Evolutionary conservation across 805 yeast genomes (phyloP).

Genomic region (Cyberlindnera mycetangii): DNA sequence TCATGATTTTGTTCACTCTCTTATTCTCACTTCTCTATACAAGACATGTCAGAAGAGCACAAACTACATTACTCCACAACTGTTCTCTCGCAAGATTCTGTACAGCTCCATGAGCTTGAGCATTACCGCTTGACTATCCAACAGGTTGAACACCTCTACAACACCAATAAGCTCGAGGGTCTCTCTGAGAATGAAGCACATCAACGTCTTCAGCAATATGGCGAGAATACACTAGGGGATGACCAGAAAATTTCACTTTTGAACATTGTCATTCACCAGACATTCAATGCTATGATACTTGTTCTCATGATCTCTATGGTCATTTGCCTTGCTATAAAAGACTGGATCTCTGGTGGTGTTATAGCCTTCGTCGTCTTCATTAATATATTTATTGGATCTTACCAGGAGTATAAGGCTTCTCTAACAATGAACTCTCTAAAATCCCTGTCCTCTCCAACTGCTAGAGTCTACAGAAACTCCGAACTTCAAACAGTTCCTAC

Average conservation of each 20-base stretch:
- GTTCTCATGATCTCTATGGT: conserved; percentile 68
- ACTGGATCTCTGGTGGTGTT: conserved; percentile 83
- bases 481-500: conserved; percentile 55
- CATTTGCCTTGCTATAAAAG: conserved; percentile 68
- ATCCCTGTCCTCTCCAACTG: conserved; percentile 66
- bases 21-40: not conserved
- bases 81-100: conserved; percentile 7
- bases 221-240: conserved; percentile 61
- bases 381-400: conserved; percentile 63
- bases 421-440: conserved; percentile 74
- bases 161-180: conserved; percentile 48
- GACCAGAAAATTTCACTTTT: conserved; percentile 51
- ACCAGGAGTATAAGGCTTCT: conserved; percentile 73
- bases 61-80: conserved; percentile 20
- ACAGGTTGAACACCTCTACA: conserved; percentile 36
- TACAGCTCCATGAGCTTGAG: conserved; percentile 19
- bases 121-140: conserved; percentile 31
- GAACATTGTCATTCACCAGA: conserved; percentile 59
- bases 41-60: conserved; percentile 8
- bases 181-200: conserved; percentile 36
- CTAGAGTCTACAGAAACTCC: conserved; percentile 63
- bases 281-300: conserved; percentile 75
- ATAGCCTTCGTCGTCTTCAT: conserved; percentile 63
- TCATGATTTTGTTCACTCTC: not conserved
- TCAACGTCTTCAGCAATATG: conserved; percentile 36